These are phyloP conservation scores for Pulveroboletus sp. DNA, from an alignment of 768 basidiomycete genomes.

Conservation along the genomic window DNA sequence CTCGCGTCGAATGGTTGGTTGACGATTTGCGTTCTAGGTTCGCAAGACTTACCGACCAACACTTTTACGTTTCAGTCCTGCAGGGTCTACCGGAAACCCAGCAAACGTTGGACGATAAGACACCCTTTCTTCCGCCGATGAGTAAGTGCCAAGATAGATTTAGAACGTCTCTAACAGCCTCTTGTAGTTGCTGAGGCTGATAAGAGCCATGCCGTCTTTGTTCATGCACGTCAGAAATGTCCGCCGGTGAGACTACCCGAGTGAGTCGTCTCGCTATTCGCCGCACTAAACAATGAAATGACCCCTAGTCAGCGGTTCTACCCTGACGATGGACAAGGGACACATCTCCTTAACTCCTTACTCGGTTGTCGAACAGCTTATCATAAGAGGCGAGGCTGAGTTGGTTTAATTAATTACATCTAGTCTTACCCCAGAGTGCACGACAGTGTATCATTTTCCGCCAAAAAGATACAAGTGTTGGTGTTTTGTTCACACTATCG, in stretches of 20 bases:
- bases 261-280: conserved; percentile 36
- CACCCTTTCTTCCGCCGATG: conserved; percentile 72
- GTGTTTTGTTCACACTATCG: neutral
- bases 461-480: conserved; percentile 1
- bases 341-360: conserved; percentile 81
- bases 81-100: conserved; percentile 78
- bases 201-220: conserved; percentile 71
- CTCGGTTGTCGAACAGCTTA: conserved; percentile 66
- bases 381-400: conserved; percentile 69
- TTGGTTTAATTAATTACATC: conserved; percentile 49
- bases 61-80: conserved; percentile 76
- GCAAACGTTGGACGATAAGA: conserved; percentile 69
- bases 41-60: conserved; percentile 68
- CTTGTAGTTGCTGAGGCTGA: conserved; percentile 72
- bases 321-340: conserved; percentile 70
- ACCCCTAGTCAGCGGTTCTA: conserved; percentile 50
- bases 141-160: conserved; percentile 36
- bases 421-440: conserved; percentile 12
- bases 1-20: neutral
- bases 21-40: conserved; percentile 44
- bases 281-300: neutral
- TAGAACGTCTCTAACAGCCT: conserved; percentile 4
- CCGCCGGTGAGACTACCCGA: conserved; percentile 63
- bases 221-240: conserved; percentile 70
- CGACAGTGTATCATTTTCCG: conserved; percentile 10